phyloP scores from a whole-genome alignment of 2,329 filamentous ascomycete genomes.

The Scedosporium minutisporum region DNA sequence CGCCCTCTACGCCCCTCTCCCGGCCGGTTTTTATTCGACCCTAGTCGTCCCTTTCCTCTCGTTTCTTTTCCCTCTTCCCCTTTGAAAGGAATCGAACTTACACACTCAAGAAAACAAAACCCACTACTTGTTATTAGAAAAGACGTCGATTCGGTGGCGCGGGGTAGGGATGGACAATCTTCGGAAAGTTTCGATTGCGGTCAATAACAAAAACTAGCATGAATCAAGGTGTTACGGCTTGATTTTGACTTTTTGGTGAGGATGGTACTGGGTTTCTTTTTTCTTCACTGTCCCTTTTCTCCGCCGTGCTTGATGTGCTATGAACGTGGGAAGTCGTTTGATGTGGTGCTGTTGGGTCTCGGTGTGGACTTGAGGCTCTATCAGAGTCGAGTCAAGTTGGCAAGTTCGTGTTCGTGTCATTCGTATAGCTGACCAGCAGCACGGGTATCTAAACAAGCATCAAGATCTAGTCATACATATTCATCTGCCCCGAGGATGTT shows the following conservation, averaged over 20 bases:
- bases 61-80: background rate
- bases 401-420: too few relatives aligned
- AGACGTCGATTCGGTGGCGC: conserved; percentile 2
- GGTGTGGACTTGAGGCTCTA: too few relatives aligned
- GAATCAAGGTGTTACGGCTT: conserved; percentile 8
- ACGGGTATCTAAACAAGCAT: too few relatives aligned
- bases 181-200: conserved; percentile 5
- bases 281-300: background rate
- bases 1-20: background rate
- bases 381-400: too few relatives aligned
- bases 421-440: too few relatives aligned
- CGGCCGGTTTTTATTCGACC: too few relatives aligned
- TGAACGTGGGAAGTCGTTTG: background rate
- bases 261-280: background rate
- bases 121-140: background rate
- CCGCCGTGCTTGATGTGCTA: background rate
- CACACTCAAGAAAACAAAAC: background rate
- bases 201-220: conserved; percentile 5
- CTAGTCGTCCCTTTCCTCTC: background rate
- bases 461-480: too few relatives aligned
- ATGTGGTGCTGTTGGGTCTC: too few relatives aligned
- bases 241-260: background rate
- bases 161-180: background rate
- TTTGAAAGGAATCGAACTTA: background rate
- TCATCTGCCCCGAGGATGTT: background rate